Conservation (phyloP, 371 early-diverging fungal genomes). For the Mycotypha africana region DNA sequence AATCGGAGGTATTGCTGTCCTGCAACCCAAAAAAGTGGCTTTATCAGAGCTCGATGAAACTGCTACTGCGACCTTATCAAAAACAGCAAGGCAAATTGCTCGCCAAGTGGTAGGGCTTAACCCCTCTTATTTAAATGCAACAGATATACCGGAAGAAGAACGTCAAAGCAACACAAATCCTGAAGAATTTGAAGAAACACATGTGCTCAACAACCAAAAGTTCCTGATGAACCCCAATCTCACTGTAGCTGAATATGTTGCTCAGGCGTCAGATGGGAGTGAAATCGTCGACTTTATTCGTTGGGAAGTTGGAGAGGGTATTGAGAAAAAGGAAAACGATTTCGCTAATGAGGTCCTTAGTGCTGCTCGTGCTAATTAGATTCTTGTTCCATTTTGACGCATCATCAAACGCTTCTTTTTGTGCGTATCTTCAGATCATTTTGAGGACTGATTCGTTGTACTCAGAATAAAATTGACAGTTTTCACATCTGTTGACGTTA, state of each 20-base stretch:
- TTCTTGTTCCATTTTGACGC: no score
- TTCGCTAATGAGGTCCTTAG: slow-evolving; percentile 77
- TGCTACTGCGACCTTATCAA: slow-evolving; percentile 30
- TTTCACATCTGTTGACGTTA: no score
- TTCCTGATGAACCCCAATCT: slow-evolving; percentile 76
- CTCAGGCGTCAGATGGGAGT: slow-evolving; percentile 45
- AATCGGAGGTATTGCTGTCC: slow-evolving; percentile 68
- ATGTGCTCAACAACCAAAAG: slow-evolving; percentile 65
- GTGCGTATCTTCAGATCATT: no score
- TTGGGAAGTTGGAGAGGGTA: slow-evolving; percentile 83
- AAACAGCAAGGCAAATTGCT: slow-evolving; percentile 64
- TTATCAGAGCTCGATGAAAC: slow-evolving; percentile 29
- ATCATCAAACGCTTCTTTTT: no score
- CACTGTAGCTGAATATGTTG: slow-evolving; percentile 40
- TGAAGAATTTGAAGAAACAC: slow-evolving; percentile 48
- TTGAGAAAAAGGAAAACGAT: slow-evolving; percentile 67
- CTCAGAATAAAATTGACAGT: no score
- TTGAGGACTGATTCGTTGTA: no score
- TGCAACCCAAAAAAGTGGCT: slow-evolving; percentile 37
- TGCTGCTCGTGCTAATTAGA: slow-evolving; percentile 25
- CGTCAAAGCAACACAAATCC: slow-evolving; percentile 24
- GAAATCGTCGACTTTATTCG: slow-evolving; percentile 62
- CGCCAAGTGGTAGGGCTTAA: slow-evolving; percentile 77
- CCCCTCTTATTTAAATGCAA: slow-evolving; percentile 47
- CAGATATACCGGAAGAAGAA: slow-evolving; percentile 46